Evolutionary conservation across 1,139 yeast species (phyloP).

Genomic region (Meyerozyma carpophila): DNA sequence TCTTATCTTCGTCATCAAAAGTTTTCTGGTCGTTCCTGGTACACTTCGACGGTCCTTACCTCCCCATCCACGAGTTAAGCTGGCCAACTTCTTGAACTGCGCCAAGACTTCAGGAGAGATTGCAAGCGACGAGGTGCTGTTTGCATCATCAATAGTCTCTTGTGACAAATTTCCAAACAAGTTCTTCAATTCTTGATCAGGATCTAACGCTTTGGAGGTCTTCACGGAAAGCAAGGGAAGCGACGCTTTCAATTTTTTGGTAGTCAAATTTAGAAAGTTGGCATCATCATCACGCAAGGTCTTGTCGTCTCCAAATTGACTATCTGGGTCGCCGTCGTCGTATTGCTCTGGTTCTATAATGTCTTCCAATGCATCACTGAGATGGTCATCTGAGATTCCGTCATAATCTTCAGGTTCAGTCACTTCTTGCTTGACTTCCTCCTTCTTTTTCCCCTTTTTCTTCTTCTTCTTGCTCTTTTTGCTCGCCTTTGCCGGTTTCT

Average conservation of each 20-base stretch:
- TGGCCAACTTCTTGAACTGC: conserved; percentile 57
- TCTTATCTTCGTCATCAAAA: conserved; percentile 64
- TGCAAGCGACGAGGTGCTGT: conserved; percentile 53
- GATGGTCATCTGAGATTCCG: background rate
- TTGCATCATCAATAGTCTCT: conserved; percentile 70
- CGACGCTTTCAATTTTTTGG: conserved; percentile 32
- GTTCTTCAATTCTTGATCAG: conserved; percentile 70
- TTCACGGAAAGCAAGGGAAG: conserved; percentile 37
- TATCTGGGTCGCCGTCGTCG: background rate
- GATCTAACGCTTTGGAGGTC: conserved; percentile 58
- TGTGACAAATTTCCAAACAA: conserved; percentile 71
- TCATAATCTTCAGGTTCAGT: background rate
- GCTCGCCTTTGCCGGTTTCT: conserved; percentile 1
- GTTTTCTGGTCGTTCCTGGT: conserved; percentile 68
- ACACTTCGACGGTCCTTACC: conserved; percentile 69
- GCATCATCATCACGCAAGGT: conserved; percentile 24
- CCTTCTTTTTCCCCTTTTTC: conserved; percentile 10
- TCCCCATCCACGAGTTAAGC: conserved; percentile 74
- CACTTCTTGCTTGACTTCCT: background rate
- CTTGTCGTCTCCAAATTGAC: background rate
- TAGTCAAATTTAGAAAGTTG: conserved; percentile 42
- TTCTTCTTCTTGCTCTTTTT: conserved; percentile 11
- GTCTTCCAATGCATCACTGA: background rate
- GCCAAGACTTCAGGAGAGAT: conserved; percentile 62
- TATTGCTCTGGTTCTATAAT: background rate